A percentile compares a stretch with the other conserved stretches of the same genome.
Evolutionary conservation across 2,329 filamentous ascomycete genomes (phyloP).

Genomic region (Fusarium redolens): DNA sequence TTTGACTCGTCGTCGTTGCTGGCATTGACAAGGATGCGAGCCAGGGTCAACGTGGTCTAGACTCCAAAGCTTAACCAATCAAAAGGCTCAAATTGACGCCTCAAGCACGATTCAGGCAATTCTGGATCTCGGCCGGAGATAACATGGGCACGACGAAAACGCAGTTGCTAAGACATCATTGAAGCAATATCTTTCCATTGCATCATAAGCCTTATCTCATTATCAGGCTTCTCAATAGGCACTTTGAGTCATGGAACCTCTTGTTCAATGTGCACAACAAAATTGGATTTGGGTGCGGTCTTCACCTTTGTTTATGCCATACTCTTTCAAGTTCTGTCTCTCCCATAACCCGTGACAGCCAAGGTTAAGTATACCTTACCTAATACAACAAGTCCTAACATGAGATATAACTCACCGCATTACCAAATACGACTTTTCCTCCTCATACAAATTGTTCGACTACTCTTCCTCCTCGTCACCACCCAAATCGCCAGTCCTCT

Average conservation of each 20-base stretch:
- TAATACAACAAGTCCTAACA: not conserved
- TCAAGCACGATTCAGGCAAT: slow-evolving; percentile 6
- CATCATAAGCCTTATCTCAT: not conserved
- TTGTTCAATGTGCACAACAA: not conserved
- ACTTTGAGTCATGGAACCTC: not conserved
- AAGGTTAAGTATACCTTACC: not conserved
- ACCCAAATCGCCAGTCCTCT: not conserved
- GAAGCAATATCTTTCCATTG: not conserved
- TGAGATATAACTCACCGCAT: not conserved
- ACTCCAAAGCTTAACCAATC: not conserved
- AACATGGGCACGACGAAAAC: not conserved
- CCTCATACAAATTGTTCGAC: not conserved
- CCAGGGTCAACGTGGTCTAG: not conserved
- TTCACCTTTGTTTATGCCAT: not conserved
- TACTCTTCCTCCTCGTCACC: not conserved
- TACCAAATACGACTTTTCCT: too few relatives aligned
- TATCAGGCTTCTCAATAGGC: not conserved
- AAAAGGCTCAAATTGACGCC: not conserved
- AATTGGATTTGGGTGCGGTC: not conserved
- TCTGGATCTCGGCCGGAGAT: not conserved
- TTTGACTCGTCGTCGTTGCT: not conserved
- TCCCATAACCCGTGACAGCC: not conserved
- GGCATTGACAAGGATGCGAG: not conserved
- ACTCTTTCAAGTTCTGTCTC: not conserved
- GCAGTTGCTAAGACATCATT: not conserved